Evolutionary conservation across 83 land plant species (phyloP), one percentile per base, ranked within the genome.

Genomic region (Thuja plicata): DNA sequence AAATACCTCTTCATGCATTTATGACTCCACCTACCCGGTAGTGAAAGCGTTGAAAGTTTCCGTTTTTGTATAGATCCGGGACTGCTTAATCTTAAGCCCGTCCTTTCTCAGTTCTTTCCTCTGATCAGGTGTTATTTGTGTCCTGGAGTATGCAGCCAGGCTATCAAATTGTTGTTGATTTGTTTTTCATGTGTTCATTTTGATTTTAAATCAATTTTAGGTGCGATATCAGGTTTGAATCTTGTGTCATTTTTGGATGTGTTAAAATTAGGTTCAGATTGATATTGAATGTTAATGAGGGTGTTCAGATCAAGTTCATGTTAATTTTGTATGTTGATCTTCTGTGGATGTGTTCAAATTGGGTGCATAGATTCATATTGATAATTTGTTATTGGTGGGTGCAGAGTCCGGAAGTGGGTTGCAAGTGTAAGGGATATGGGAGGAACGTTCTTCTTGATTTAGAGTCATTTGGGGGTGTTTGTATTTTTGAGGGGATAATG

Each of bases 381-480:
- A 66, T 66, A 0, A 66, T 66, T 66, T 76, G n/a, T 55, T 86
- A 9, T 86, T 54, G 9, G 60, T 86, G 71, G 45, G 19, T 86
- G 71, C 87, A 86, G 87, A 35, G 87, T 55, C 38, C 87, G 55
- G 30, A 54, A 43, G 66, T 86, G 87, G 87, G 71, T 86, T 86
- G 87, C 87, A 55, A 86, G 73, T 71, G 87, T 86, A 60, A 86
- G 87, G 55, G 87, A 86, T 45, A 86, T 57, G 71, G 87, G 87
- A 55, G 87, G 87, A 13, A 86, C 87, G 73, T 35, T 55, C 32
- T 35, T 57, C 35, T 35, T 15, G 32, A 45, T 52, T 38, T 86
- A 86, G 73, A 34, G 15, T 57, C 3, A 34, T 60, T 37, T 60
- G 30, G 52, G 27, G n/a, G 34, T 37, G 5, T 57, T 55, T 41